A percentile compares a stretch with the other conserved stretches of the same genome.
Evolutionary conservation across 169 alveolate species (phyloP).

Genomic region (Plasmodium vinckei): DNA sequence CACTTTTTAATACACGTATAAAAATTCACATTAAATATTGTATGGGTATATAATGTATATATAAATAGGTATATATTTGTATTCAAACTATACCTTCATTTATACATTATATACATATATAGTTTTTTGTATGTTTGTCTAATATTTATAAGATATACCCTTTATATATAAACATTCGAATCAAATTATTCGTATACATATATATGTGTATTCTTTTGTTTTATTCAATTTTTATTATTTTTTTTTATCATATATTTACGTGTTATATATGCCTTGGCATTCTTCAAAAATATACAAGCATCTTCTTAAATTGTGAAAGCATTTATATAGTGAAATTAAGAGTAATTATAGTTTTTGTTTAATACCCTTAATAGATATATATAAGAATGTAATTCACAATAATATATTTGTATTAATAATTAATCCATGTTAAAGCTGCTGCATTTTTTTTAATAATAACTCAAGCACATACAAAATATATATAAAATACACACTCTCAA

Average conservation of each 20-base stretch:
- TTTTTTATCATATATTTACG: background rate
- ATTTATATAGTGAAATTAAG: background rate
- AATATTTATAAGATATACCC: too few species aligned
- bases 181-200: background rate
- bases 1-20: conserved; percentile 1
- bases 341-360: background rate
- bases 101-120: too few species aligned
- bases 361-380: too few species aligned
- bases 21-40: too few species aligned
- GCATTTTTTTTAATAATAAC: too few species aligned
- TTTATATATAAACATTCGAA: too few species aligned
- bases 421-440: background rate
- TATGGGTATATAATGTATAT: too few species aligned
- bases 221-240: background rate
- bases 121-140: too few species aligned
- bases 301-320: background rate
- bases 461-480: background rate
- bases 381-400: background rate
- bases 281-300: background rate
- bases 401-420: background rate
- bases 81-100: too few species aligned
- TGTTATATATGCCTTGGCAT: background rate
- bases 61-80: too few species aligned
- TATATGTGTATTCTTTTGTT: background rate
- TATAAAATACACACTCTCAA: background rate